Evolutionary conservation across 805 yeast genomes (phyloP).

Genomic region (Priceomyces melissophilus): DNA sequence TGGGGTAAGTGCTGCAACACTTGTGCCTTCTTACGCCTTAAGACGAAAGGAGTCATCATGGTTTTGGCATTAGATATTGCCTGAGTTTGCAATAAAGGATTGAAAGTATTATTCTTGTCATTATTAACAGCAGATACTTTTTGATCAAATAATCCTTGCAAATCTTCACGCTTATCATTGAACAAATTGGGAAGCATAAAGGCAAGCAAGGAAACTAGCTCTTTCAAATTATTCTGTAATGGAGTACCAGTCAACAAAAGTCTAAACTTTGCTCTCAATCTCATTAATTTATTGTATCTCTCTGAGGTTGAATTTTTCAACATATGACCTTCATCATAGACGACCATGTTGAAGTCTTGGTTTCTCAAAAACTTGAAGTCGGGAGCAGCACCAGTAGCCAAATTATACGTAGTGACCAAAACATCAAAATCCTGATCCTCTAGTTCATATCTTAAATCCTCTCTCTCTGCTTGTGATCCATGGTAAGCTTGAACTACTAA

Average conservation of each 20-base stretch:
- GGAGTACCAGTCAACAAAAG: constrained; percentile 95
- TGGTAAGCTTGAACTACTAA: constrained; percentile 88
- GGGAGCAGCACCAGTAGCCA: constrained; percentile 82
- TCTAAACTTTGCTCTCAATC: constrained; percentile 77
- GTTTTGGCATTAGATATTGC: constrained; percentile 91
- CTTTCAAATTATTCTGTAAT: constrained; percentile 86
- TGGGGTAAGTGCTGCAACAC: constrained; percentile 86
- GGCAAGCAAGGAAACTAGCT: constrained; percentile 83
- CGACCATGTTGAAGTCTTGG: constrained; percentile 78
- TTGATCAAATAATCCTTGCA: constrained; percentile 81
- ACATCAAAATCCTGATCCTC: constrained; percentile 69
- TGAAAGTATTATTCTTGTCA: constrained; percentile 45
- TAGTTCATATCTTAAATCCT: constrained; percentile 72
- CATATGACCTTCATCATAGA: constrained; percentile 98
- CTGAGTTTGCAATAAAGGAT: constrained; percentile 83
- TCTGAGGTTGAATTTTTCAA: constrained; percentile 86
- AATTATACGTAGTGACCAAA: constrained; percentile 86
- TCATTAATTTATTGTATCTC: constrained; percentile 83
- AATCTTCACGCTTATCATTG: constrained; percentile 74
- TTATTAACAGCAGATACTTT: constrained; percentile 66
- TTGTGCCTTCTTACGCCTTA: constrained; percentile 88
- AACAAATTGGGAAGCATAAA: constrained; percentile 86
- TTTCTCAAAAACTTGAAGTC: constrained; percentile 77
- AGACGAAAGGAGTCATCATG: constrained; percentile 97
- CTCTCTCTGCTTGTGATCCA: constrained; percentile 83